Evolutionary conservation across 768 basidiomycete species (phyloP).

Genomic region (Pleurotus ostreatus): DNA sequence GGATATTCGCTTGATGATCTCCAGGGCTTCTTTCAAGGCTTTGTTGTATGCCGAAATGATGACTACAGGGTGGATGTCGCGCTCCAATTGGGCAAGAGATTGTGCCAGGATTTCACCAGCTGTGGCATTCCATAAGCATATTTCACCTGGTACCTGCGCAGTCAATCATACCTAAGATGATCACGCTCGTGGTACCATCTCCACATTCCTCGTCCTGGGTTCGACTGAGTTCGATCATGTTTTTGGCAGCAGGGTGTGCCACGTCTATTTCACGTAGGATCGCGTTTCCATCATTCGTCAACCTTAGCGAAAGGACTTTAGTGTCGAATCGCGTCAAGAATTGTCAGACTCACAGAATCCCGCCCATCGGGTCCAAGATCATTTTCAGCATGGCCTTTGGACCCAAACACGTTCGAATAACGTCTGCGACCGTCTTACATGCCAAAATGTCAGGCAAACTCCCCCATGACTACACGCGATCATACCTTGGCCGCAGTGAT

Average conservation of each 20-base stretch:
- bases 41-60: conserved; percentile 99
- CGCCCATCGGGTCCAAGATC: conserved; percentile 99
- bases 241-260: conserved; percentile 97
- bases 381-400: conserved; percentile 99
- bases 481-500: conserved; percentile 94
- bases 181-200: conserved; percentile 97
- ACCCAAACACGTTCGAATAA: conserved; percentile 94
- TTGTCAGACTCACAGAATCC: conserved; percentile 70
- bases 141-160: background rate
- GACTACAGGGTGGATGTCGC: conserved; percentile 97
- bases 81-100: conserved; percentile 87
- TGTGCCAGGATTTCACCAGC: conserved; percentile 98
- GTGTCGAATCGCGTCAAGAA: background rate
- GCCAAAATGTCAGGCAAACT: background rate
- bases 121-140: conserved; percentile 7
- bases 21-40: conserved; percentile 87
- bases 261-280: conserved; percentile 98
- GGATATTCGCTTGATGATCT: conserved; percentile 84
- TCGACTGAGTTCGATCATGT: conserved; percentile 97
- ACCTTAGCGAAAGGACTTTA: conserved; percentile 36
- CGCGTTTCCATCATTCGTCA: conserved; percentile 99
- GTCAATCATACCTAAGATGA: conserved; percentile 77
- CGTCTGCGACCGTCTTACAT: conserved; percentile 89
- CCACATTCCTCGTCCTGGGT: conserved; percentile 99
- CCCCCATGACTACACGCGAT: background rate